Percentiles rank a stretch among this genome's conserved stretches.
Evolutionary conservation across 306 rosid species (phyloP).

Genomic region (Ziziphus jujuba): DNA sequence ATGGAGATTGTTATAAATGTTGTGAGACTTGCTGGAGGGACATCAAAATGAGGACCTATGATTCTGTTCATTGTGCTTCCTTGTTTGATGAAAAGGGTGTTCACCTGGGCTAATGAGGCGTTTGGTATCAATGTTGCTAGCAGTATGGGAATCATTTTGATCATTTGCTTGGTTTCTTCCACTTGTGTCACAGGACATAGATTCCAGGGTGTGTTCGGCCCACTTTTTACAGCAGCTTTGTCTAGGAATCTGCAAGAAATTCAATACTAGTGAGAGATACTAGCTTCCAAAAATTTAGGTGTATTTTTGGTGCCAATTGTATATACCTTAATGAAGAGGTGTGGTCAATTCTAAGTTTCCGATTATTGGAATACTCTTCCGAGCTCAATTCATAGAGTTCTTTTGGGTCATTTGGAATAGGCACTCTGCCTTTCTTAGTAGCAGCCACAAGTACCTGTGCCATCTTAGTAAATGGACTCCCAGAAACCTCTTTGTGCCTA

Average conservation of each 20-base stretch:
- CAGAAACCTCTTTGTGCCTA: slow-evolving; percentile 61
- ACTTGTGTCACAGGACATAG: slow-evolving; percentile 58
- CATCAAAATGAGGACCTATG: slow-evolving; percentile 52
- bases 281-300: no score
- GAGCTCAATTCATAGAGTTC: slow-evolving; percentile 55
- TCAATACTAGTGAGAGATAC: not conserved
- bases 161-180: slow-evolving; percentile 78
- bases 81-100: slow-evolving; percentile 61
- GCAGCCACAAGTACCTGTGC: slow-evolving; percentile 56
- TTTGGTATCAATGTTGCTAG: slow-evolving; percentile 53
- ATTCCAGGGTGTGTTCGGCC: slow-evolving; percentile 21
- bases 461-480: slow-evolving; percentile 63
- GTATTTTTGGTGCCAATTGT: no score
- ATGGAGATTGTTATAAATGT: slow-evolving; percentile 44
- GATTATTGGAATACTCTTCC: slow-evolving; percentile 33
- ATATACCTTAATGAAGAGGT: slow-evolving; percentile 56
- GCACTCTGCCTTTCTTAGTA: slow-evolving; percentile 40
- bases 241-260: slow-evolving; percentile 57
- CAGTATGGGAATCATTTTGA: slow-evolving; percentile 59
- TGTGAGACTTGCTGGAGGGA: slow-evolving; percentile 50
- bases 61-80: slow-evolving; percentile 57
- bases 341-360: slow-evolving; percentile 39
- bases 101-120: slow-evolving; percentile 30
- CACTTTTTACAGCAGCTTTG: slow-evolving; percentile 54
- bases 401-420: slow-evolving; percentile 46